Evolutionary conservation across 306 rosid genomes (phyloP).

Genomic region (Sicyos edulis): DNA sequence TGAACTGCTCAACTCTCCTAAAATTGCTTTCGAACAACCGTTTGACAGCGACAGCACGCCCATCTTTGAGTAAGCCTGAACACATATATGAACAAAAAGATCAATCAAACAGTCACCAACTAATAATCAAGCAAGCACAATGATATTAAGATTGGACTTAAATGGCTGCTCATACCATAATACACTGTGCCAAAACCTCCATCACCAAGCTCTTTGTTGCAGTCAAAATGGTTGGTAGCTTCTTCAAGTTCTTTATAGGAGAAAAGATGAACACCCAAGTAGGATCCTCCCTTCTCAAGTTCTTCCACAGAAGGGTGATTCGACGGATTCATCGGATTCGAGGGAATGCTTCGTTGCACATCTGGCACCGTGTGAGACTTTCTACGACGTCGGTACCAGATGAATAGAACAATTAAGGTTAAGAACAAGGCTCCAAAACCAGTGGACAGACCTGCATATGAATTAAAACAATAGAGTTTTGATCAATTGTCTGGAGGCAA

Average conservation of each 20-base stretch:
- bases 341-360: slow-evolving; percentile 38
- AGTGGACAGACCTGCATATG: slow-evolving; percentile 27
- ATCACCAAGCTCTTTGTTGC: slow-evolving; percentile 68
- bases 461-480: slow-evolving; percentile 13
- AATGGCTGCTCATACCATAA: slow-evolving; percentile 38
- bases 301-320: slow-evolving; percentile 28
- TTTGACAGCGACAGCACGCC: slow-evolving; percentile 74
- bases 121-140: not conserved
- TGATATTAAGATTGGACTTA: not conserved
- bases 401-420: not conserved
- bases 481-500: not conserved
- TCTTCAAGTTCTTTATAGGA: slow-evolving; percentile 55
- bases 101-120: not conserved
- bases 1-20: slow-evolving; percentile 76
- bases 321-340: not conserved
- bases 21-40: slow-evolving; percentile 69
- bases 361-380: slow-evolving; percentile 26
- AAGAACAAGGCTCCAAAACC: slow-evolving; percentile 1
- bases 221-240: slow-evolving; percentile 60
- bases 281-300: slow-evolving; percentile 46
- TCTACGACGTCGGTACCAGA: slow-evolving; percentile 29
- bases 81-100: slow-evolving; percentile 10
- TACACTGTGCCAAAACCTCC: slow-evolving; percentile 87
- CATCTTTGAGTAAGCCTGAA: slow-evolving; percentile 61
- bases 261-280: slow-evolving; percentile 43